Evolutionary conservation across 257 asterid species (phyloP).

Genomic region (Dorcoceras hygrometricum): DNA sequence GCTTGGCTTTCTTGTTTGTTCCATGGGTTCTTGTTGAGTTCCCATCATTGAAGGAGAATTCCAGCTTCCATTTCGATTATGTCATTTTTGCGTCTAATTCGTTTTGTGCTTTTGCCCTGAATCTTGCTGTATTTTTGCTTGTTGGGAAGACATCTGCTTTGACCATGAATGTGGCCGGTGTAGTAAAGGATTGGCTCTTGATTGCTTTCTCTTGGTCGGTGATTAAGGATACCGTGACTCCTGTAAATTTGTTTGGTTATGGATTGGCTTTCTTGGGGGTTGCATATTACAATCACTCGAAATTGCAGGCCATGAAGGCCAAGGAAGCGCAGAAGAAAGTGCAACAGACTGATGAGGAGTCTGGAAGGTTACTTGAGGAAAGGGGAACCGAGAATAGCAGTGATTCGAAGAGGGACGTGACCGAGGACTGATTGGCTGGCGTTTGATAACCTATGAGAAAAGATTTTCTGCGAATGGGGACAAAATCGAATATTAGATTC

Average conservation of each 20-base stretch:
- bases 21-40: neutral
- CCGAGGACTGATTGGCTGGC: neutral
- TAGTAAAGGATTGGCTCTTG: neutral
- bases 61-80: neutral
- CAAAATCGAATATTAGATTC: neutral
- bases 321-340: neutral
- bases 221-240: neutral
- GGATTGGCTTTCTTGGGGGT: neutral
- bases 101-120: neutral
- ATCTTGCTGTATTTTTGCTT: neutral
- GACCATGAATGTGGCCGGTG: conserved; percentile 2
- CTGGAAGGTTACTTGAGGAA: neutral
- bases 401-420: neutral
- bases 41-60: neutral
- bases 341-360: neutral
- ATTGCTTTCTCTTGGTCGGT: conserved; percentile 1
- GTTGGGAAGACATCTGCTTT: neutral
- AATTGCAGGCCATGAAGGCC: neutral
- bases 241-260: neutral
- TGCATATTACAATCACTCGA: neutral
- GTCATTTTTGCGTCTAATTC: neutral
- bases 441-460: neutral
- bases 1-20: neutral
- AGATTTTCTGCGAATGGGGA: neutral
- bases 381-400: neutral